Evolutionary conservation across 164 flowering plant species (phyloP).

Genomic region (Sextonia rubra): DNA sequence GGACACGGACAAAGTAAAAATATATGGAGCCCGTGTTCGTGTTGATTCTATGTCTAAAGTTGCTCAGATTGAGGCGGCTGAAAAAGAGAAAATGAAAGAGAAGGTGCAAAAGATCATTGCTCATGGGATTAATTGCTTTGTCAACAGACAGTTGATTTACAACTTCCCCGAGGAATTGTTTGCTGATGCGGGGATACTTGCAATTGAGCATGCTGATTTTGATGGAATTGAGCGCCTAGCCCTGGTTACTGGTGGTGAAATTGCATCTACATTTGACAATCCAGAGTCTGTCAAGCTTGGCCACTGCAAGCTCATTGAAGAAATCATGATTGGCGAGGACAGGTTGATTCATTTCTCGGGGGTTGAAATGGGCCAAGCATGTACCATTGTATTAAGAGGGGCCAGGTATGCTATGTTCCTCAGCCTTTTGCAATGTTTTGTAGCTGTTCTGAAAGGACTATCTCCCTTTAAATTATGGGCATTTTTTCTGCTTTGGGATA

Average conservation of each 20-base stretch:
- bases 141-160: slow-evolving; percentile 92
- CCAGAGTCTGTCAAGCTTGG: slow-evolving; percentile 99
- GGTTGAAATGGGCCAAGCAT: slow-evolving; percentile 98
- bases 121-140: slow-evolving; percentile 96
- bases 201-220: slow-evolving; percentile 99
- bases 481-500: too few relatives aligned
- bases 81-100: slow-evolving; percentile 93
- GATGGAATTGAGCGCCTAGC: slow-evolving; percentile 98
- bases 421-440: too few relatives aligned
- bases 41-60: slow-evolving; percentile 97
- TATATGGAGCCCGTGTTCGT: slow-evolving; percentile 98
- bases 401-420: slow-evolving; percentile 58
- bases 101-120: slow-evolving; percentile 88
- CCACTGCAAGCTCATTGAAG: slow-evolving; percentile 94
- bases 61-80: slow-evolving; percentile 94
- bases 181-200: slow-evolving; percentile 97
- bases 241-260: slow-evolving; percentile 96
- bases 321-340: slow-evolving; percentile 99
- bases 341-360: slow-evolving; percentile 95
- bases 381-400: slow-evolving; percentile 93
- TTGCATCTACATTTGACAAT: slow-evolving; percentile 98
- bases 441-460: too few relatives aligned
- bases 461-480: too few relatives aligned
- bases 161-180: slow-evolving; percentile 97
- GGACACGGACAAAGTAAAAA: slow-evolving; percentile 99